Base-by-base conservation (phyloP, 768 basidiomycete species). In the Steccherinum ochraceum region DNA sequence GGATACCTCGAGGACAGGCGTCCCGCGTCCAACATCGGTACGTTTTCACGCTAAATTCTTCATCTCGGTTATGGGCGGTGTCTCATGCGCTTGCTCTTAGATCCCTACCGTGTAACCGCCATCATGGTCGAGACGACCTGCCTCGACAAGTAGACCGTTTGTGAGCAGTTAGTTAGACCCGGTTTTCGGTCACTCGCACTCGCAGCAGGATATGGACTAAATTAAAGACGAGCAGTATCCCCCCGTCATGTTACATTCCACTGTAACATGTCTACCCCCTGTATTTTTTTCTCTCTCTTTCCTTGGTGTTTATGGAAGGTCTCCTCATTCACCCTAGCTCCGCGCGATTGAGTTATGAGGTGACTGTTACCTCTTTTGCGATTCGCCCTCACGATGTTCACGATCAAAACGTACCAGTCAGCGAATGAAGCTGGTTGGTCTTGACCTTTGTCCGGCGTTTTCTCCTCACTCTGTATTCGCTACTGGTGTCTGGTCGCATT, bases 1-100 rank as follows among this genome's bases (percentile, higher is more conserved):
- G 96, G 96, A 45, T 97, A 98, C 75, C 71, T 97, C 58, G 94
- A 97, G 67, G 94, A 96, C 73, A 81, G 95, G 56, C 91, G 95
- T 56, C 96, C 96, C 23, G 95, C 95, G 51, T 96, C 94, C 67
- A 99, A 99, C 78, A 89, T 96, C 57, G 95, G 89, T 91, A 69
- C 41, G 82, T 69, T 46, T 46, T 40, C 51, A 50, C 4, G 41
- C 46, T 12, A 55, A 19, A 13, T 57, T 23, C 42, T 12, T n/a
- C 7, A 19, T 25, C 40, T n/a, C 45, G 49, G 16, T n/a, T n/a
- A n/a, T n/a, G 18, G 11, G 26, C 21, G n/a, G 30, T 16, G 19
- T 20, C 24, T 18, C 25, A 51, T 49, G 52, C 3, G 39, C 24
- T 52, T 46, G 54, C 39, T 26, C 46, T 39, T 46, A 92, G 90